Conservation (phyloP, 2,329 filamentous ascomycete genomes). For the Trichoderma polysporum region DNA sequence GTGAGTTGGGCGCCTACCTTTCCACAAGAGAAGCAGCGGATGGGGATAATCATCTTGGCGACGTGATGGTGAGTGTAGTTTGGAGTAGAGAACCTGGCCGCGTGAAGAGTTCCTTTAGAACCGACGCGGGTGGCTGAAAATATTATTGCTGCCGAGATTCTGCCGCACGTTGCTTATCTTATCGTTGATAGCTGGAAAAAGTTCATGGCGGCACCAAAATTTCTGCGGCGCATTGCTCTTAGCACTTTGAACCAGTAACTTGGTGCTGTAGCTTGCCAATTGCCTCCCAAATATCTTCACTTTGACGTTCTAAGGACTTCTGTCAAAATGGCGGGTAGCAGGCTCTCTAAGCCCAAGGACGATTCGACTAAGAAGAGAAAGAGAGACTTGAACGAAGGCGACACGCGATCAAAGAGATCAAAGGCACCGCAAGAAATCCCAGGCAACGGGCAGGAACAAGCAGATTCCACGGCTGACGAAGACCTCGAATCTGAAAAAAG, state of each 20-base stretch:
- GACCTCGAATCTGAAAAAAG: not conserved
- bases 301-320: not conserved
- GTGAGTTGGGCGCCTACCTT: constrained; percentile 64
- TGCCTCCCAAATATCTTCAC: not conserved
- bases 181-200: constrained; percentile 38
- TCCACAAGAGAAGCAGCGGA: constrained; percentile 98
- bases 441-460: constrained; percentile 12
- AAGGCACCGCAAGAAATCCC: constrained; percentile 28
- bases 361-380: constrained; percentile 48
- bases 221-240: constrained; percentile 30
- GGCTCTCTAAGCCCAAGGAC: constrained; percentile 35
- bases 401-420: constrained; percentile 42
- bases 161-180: constrained; percentile 40
- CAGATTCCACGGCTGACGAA: not conserved
- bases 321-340: constrained; percentile 38
- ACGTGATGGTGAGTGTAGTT: not conserved
- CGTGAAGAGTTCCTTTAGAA: constrained; percentile 14
- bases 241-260: constrained; percentile 11
- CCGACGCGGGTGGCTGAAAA: constrained; percentile 24
- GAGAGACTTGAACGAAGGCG: constrained; percentile 44
- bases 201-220: constrained; percentile 43
- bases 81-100: constrained; percentile 24
- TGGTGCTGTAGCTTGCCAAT: constrained; percentile 22
- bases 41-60: constrained; percentile 90
- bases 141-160: constrained; percentile 33